Base-by-base conservation (phyloP, 768 basidiomycete genomes). In the Lactarius sanguifluus region DNA sequence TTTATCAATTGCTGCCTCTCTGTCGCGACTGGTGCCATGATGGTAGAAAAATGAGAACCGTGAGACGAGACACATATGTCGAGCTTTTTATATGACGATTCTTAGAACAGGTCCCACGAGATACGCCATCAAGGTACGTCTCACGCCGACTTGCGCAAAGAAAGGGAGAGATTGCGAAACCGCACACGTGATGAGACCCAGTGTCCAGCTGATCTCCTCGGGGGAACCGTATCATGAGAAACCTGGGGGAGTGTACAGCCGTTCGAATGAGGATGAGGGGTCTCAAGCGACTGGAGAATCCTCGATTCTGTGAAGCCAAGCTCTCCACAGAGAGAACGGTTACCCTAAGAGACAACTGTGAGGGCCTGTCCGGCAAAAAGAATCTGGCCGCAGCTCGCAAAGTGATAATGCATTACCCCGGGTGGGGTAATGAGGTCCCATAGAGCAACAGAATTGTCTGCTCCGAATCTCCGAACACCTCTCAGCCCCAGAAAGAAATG, bases 1-100 rank as follows among this genome's bases (percentile, higher is more conserved):
- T 89, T 89, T 76, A 85, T 77, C 41, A 81, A 25, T 30, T 28
- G 55, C 38, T 18, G 47, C 36, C 28, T 58, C 34, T 47, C n/a
- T 18, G 62, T 28, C 12, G 45, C 47, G 3, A 58, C 59, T 28
- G 66, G 55, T 12, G 66, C 59, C 69, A 68, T 69, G 52, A 40
- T 25, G 52, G 61, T 34, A 52, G 56, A 43, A 57, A 54, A 28
- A 25, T 12, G 13, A 41, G 64, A 57, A 36, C 8, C 23, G 54
- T 30, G 54, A 34, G 32, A 34, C 20, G 9, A 13, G 30, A 18
- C 54, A 20, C 18, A 12, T 56, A 32, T n/a, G 18, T 56, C 55
- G 32, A 34, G 30, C 30, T 34, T 34, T 55, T 32, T 56, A 56
- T 56, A 56, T 56, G 10, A 20, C 47, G 12, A n/a, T 5, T 50